A percentile compares a stretch with the other conserved stretches of the same genome.
phyloP scores from a whole-genome alignment of 768 basidiomycete genomes.

The Fomitopsis serialis region DNA sequence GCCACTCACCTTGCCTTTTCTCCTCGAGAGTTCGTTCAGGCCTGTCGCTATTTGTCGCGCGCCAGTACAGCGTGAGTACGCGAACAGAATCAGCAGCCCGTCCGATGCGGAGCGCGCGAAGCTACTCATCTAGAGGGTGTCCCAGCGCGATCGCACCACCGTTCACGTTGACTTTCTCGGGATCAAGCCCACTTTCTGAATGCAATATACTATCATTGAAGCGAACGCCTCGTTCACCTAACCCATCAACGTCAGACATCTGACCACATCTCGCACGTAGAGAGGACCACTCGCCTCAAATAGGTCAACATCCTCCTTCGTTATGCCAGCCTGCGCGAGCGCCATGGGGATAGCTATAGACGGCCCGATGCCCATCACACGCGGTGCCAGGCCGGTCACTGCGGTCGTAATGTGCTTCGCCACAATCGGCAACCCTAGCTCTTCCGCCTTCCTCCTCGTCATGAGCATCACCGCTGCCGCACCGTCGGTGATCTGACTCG shows the following conservation, averaged over 20 bases:
- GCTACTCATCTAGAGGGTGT: conserved; percentile 70
- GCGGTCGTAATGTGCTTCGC: conserved; percentile 75
- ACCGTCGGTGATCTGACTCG: conserved; percentile 81
- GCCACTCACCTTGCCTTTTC: conserved; percentile 58
- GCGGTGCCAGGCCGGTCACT: conserved; percentile 69
- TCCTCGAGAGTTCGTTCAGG: conserved; percentile 63
- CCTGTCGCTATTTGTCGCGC: conserved; percentile 83
- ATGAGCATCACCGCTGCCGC: conserved; percentile 79
- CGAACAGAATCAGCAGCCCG: conserved; percentile 13
- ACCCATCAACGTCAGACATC: neutral
- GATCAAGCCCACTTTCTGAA: conserved; percentile 59
- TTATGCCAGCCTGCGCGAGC: conserved; percentile 61
- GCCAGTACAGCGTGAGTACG: conserved; percentile 67
- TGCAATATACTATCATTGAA: conserved; percentile 71
- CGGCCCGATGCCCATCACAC: conserved; percentile 89
- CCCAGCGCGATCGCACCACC: conserved; percentile 89
- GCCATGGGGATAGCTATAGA: conserved; percentile 77
- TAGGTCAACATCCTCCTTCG: conserved; percentile 65
- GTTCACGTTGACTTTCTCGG: conserved; percentile 78
- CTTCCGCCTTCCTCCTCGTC: conserved; percentile 74
- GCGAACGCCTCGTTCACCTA: conserved; percentile 90
- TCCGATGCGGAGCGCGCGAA: neutral
- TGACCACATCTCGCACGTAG: neutral
- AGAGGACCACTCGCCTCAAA: conserved; percentile 57
- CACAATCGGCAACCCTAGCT: conserved; percentile 65